Percentiles rank a stretch among this genome's conserved stretches.
Evolutionary conservation across 2,329 filamentous ascomycete species (phyloP).

Genomic region (Anisogramma anomala): DNA sequence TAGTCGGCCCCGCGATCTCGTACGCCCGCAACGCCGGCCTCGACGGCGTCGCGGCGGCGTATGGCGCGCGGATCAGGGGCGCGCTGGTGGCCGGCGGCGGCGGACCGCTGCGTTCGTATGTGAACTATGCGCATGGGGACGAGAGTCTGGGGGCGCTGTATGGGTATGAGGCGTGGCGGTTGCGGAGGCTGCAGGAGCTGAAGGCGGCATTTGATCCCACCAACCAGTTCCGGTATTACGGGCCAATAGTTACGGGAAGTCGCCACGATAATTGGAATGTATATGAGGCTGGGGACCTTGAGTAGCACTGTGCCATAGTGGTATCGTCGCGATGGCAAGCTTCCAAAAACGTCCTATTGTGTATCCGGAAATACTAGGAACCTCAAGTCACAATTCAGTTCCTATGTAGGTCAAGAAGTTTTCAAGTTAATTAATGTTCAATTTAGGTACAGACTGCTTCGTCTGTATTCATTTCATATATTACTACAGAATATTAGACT

Average conservation of each 20-base stretch:
- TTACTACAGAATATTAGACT: no score
- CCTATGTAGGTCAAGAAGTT: no score
- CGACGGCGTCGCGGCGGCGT: background rate
- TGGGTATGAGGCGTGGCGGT: constrained; percentile 23
- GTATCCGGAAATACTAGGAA: no score
- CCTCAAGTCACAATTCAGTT: no score
- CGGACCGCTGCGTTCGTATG: constrained; percentile 3
- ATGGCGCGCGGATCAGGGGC: background rate
- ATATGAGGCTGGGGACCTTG: no score
- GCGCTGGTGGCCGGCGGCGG: background rate
- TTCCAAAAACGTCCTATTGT: no score
- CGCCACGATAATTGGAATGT: background rate
- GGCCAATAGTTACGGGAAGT: background rate
- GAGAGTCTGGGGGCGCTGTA: constrained; percentile 19
- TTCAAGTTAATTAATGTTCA: no score
- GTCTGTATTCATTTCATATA: no score
- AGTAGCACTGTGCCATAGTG: no score
- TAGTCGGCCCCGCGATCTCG: background rate
- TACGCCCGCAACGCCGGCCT: background rate
- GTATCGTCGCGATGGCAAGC: no score
- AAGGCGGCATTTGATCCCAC: constrained; percentile 26
- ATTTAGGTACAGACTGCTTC: no score
- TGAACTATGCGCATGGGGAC: constrained; percentile 9
- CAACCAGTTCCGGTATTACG: no score
- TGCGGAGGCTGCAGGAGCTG: constrained; percentile 20